These are phyloP conservation scores for Microthlaspi erraticum DNA, from an alignment of 345 rosid genomes.

Conservation along the genomic window DNA sequence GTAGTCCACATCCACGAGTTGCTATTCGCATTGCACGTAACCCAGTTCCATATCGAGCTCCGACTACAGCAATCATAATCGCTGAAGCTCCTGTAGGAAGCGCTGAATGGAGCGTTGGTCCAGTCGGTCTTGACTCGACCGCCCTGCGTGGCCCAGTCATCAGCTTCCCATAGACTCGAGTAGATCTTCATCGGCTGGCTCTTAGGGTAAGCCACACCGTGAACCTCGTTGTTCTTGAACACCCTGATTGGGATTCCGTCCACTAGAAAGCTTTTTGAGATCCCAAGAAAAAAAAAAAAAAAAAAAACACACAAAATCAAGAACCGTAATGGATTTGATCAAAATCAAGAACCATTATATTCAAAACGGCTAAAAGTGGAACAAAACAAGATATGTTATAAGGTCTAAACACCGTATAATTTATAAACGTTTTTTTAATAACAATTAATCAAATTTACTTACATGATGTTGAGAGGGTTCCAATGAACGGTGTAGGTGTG, in stretches of 20 bases:
- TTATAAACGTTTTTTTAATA: no score
- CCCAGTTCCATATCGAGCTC: constrained; percentile 42
- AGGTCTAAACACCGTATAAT: no score
- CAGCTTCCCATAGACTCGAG: constrained; percentile 76
- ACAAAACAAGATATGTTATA: no score
- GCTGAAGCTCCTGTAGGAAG: constrained; percentile 61
- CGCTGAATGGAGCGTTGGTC: constrained; percentile 66
- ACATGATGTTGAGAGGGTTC: constrained; percentile 71
- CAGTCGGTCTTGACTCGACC: constrained; percentile 66
- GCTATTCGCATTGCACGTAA: constrained; percentile 45
- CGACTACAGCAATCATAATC: constrained; percentile 52
- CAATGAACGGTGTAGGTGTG: constrained; percentile 81
- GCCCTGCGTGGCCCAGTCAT: constrained; percentile 76
- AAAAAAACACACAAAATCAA: background rate
- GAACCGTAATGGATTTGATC: no score
- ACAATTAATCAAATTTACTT: no score
- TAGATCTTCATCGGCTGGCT: constrained; percentile 64
- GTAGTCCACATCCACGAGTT: constrained; percentile 53
- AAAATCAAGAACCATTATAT: no score
- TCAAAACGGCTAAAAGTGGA: no score
- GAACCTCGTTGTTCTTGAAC: constrained; percentile 73
- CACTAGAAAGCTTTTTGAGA: constrained; percentile 57
- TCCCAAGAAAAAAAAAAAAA: background rate
- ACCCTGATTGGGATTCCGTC: constrained; percentile 74
- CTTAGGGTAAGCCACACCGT: constrained; percentile 66